Evolutionary conservation across 2,329 filamentous ascomycete species (phyloP).

Genomic region (Plectosphaerella sp.): DNA sequence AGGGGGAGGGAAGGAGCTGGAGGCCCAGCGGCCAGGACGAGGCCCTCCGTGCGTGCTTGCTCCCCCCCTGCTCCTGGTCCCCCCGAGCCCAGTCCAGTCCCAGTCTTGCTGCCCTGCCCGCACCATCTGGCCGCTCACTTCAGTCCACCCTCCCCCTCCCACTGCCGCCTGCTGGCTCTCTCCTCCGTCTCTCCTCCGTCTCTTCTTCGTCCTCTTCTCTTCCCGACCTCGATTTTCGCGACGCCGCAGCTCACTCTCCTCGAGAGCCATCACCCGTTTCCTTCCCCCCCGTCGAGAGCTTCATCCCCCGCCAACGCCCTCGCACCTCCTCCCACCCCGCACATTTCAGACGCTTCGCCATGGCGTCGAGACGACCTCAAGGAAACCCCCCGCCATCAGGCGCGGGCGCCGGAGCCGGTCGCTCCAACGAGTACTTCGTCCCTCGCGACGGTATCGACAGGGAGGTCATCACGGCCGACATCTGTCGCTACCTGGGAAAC

Average conservation of each 20-base stretch:
- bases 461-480: slow-evolving; percentile 80
- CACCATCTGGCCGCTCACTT: slow-evolving; percentile 19
- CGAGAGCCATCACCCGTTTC: neutral
- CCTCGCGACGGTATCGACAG: slow-evolving; percentile 76
- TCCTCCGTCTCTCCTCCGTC: slow-evolving; percentile 16
- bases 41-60: slow-evolving; percentile 3
- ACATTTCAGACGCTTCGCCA: slow-evolving; percentile 8
- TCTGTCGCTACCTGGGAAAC: slow-evolving; percentile 79
- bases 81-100: too few species aligned
- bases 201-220: slow-evolving; percentile 11
- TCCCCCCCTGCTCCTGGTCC: slow-evolving; percentile 2
- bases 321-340: slow-evolving; percentile 1
- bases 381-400: slow-evolving; percentile 23
- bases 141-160: slow-evolving; percentile 21
- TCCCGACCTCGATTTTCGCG: slow-evolving; percentile 7
- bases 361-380: slow-evolving; percentile 36
- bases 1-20: neutral
- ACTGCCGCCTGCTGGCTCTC: slow-evolving; percentile 15
- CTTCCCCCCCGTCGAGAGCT: neutral
- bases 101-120: slow-evolving; percentile 20
- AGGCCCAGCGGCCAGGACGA: slow-evolving; percentile 11
- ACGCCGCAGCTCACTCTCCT: neutral
- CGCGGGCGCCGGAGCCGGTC: slow-evolving; percentile 33
- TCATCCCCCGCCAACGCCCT: slow-evolving; percentile 8
- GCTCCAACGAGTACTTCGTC: slow-evolving; percentile 76